Base-by-base conservation (phyloP, 169 alveolate genomes). In the Plasmodium inui region DNA sequence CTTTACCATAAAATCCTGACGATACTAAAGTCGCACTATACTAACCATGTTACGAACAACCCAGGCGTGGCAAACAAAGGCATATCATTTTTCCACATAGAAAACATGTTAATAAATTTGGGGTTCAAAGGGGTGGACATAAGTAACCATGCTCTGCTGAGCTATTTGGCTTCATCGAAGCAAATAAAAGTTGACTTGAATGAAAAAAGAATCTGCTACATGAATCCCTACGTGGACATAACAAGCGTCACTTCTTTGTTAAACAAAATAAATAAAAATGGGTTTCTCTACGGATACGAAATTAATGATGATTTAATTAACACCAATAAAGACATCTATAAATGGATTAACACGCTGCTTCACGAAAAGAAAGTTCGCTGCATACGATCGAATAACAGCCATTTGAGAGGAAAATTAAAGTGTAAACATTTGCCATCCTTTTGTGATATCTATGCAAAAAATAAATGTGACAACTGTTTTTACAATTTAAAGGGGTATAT, bases 361-460 rank as follows among this genome's bases (percentile, higher is more conserved):
- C 92, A 88, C 53, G 82, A 82, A 74, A 84, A 95, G 44, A 74
- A 88, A 92, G 91, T 95, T 34, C 96, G 96, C 2, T 89, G 94
- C 50, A 78, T 95, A 81, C 96, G 96, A 44, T 57, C 91, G 61
- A 95, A 95, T 74, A 95, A 92, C 83, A 92, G 93, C 71, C 96
- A 95, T 70, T 72, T 95, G 76, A 83, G 96, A 12, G 96, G 96
- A 26, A 95, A 95, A 84, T 74, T 74, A 37, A 95, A 95, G 46
- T 95, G 96, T 28, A 88, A 88, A 76, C 44, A 88, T 57, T 57
- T 88, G 46, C 94, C 96, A 79, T 81, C 85, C 4, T 82, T 88
- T 70, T 95, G 96, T 89, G 96, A 92, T 46, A 84, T 95, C 32
- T 95, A 95, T 89, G 82, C 96, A 55, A 61, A 92, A 44, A 93